Base-by-base conservation (phyloP, 352 stramenopile genomes). In the Pythium myriotylum region DNA sequence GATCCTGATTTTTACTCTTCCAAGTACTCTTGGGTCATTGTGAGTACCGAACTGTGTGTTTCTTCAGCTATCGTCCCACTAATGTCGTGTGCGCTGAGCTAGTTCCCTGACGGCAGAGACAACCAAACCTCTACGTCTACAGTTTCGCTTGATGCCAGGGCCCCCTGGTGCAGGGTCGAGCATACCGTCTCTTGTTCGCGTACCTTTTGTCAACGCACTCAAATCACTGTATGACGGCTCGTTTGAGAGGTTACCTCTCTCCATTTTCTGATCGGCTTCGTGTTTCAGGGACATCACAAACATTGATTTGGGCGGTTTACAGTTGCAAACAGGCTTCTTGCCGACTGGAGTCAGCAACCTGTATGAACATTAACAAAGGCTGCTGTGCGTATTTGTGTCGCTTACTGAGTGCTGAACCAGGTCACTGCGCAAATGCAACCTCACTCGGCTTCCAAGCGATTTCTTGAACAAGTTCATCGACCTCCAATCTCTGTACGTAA, bases 1-100 rank as follows among this genome's bases (percentile, higher is more conserved):
- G 20, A 42, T 64, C 20, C 47, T 64, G 13, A 23, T 64, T 17
- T 45, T 64, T 7, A 32, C 17, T 16, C 26, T 64, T 2, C 45
- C 56, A 23, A 32, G n/a, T 26, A 57, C 45, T 27, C 5, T 64
- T 20, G 1, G 9, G n/a, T 55, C 26, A 16, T 49, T 64, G 56
- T 64, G 35, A 41, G 54, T 62, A 10, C 22, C 19, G 19, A 9
- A 24, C 23, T 10, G 9, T 42, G 23, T n/a, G 45, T 22, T 13
- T 52, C 45, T 52, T 3, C 41, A n/a, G 8, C 41, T 6, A 48
- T 23, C 19, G 7, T 48, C 14, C 12, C 19, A 48, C 41, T 19
- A 9, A 48, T 9, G 7, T n/a, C 17, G 10, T 55, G 16, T 55
- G 19, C 42, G 19, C 13, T 39, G 51, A 33, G 23, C 16, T 41